Conservation (phyloP, 495 filamentous ascomycete genomes). For the Penicillium coffeae region DNA sequence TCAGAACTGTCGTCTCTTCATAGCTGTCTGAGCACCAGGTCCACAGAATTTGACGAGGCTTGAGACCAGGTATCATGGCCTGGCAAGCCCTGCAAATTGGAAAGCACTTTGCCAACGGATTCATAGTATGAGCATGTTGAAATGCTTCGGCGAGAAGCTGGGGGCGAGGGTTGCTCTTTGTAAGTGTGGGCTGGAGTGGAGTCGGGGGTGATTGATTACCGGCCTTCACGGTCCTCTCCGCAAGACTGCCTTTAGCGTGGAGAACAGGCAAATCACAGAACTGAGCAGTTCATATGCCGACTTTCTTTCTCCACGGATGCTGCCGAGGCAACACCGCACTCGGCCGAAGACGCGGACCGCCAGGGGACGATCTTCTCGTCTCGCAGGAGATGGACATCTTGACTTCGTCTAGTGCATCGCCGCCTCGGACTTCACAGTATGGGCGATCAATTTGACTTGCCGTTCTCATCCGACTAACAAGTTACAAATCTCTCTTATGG, state of each 20-base stretch:
- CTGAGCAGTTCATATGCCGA: too few relatives aligned
- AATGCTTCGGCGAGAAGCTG: neutral
- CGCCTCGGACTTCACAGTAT: too few relatives aligned
- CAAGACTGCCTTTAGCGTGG: neutral
- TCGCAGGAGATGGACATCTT: too few relatives aligned
- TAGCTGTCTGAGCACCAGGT: slow-evolving; percentile 41
- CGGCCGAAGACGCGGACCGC: too few relatives aligned
- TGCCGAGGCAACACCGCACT: neutral
- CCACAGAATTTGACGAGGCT: slow-evolving; percentile 37
- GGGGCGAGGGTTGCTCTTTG: neutral
- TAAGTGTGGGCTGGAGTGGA: too few relatives aligned
- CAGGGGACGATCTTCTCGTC: too few relatives aligned
- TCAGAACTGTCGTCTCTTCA: slow-evolving; percentile 32
- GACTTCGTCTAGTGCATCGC: too few relatives aligned
- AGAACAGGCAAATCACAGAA: neutral
- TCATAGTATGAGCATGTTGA: neutral
- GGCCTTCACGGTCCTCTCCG: neutral
- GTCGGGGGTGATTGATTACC: neutral
- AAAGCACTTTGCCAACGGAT: neutral
- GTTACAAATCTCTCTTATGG: too few relatives aligned
- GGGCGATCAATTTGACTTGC: too few relatives aligned
- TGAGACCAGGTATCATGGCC: neutral
- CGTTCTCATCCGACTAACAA: too few relatives aligned
- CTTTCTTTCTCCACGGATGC: too few relatives aligned
- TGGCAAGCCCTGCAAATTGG: neutral